Base-by-base conservation (phyloP, 257 asterid species). In the Avicennia marina region DNA sequence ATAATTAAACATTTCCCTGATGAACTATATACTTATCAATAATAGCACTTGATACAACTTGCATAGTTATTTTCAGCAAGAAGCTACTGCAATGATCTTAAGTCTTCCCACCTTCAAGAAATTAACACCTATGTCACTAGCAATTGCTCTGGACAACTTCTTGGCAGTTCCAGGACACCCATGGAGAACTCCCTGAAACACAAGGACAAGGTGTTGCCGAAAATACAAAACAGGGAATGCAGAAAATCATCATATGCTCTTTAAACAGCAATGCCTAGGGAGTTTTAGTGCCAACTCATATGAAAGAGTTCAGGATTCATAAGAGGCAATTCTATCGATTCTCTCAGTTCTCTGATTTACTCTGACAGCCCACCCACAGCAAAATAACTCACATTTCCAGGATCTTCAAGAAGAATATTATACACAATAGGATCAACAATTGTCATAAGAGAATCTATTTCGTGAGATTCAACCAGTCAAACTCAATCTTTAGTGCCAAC, bases 91-190 rank as follows among this genome's bases (percentile, higher is more conserved):
- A 31, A 24, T 31, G 43, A 44, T n/a, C n/a, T n/a, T 39, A 60
- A 13, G 42, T 34, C 4, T 33, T 36, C 44, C 27, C 4, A 88
- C 98, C 94, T 91, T 91, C 16, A 91, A 78, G 83, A 91, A 91
- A 72, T 88, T 91, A 58, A 96, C 96, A 60, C 88, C 98, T 58
- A 91, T 91, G 64, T 88, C 88, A 74, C 98, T 91, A 47, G 96
- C 98, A 57, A 91, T 91, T 32, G 98, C 98, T 74, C 96, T 75
- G 74, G 96, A 63, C 77, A 91, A 69, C 59, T 96, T 91, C 83
- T 91, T 91, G 62, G 96, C 98, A 50, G 98, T 91, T 68, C 96
- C 98, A 48, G 98, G 98, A 54, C 96, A 95, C n/a, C 98, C 98
- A 56, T 91, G 88, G 11, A 91, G 94, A 65, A 91, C 96, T 53